Conservation (phyloP, 371 early-diverging fungal species). For the Mortierella polycephala region DNA sequence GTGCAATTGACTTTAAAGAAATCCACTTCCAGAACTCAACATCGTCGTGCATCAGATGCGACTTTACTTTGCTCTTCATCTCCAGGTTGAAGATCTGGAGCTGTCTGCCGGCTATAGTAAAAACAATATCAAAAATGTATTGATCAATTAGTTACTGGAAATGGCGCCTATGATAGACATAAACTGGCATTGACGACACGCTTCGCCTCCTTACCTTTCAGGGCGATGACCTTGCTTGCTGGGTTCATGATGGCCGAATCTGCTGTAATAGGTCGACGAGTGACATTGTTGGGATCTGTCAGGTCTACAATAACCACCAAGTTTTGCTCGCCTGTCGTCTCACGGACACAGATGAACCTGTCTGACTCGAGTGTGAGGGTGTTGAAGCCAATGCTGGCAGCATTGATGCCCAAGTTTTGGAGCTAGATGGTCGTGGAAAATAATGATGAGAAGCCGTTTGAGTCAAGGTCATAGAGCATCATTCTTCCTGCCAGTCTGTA, state of each 20-base stretch:
- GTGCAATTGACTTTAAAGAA: constrained; percentile 84
- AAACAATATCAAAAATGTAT: not conserved
- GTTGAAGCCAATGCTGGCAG: constrained; percentile 93
- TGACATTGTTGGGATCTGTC: constrained; percentile 80
- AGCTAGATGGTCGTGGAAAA: constrained; percentile 66
- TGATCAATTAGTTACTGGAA: not conserved
- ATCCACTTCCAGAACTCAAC: constrained; percentile 98
- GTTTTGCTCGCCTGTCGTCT: constrained; percentile 85
- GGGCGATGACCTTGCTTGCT: constrained; percentile 89
- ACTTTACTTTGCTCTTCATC: constrained; percentile 92
- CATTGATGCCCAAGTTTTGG: constrained; percentile 90
- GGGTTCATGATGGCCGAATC: constrained; percentile 99
- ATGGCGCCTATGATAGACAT: not conserved
- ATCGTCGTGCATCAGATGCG: constrained; percentile 92
- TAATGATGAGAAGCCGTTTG: not conserved
- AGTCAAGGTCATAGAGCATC: not conserved
- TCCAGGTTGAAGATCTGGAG: constrained; percentile 98
- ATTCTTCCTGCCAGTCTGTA: not conserved
- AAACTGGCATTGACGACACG: not conserved
- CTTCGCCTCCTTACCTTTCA: constrained; percentile 76
- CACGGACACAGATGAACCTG: constrained; percentile 96
- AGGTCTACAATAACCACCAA: constrained; percentile 96
- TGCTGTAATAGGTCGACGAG: constrained; percentile 94
- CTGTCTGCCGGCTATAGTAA: constrained; percentile 78
- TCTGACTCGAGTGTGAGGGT: constrained; percentile 98